Base-by-base conservation (phyloP, 2,329 filamentous ascomycete genomes). In the Sarocladiaceae sp. region DNA sequence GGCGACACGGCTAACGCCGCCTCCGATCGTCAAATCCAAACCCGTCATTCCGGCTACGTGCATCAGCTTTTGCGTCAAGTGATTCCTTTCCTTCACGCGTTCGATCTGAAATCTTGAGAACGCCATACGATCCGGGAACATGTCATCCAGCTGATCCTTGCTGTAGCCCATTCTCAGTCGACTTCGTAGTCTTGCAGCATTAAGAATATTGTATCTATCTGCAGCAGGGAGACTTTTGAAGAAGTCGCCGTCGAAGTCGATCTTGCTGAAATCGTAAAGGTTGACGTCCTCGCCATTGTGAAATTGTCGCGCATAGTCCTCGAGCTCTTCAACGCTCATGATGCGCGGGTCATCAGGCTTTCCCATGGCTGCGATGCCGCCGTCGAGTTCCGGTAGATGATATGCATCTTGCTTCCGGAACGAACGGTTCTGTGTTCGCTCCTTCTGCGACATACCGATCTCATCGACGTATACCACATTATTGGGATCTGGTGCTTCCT, bases 51-150 rank as follows among this genome's bases (percentile, higher is more conserved):
- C 93, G 60, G 93, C 91, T 60, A 99, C 82, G 60, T 90, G 83
- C 94, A 99, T 99, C 53, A 99, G 73, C 35, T 93, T 80, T 65
- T 99, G 94, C 0, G 95, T 99, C 26, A 99, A 78, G 56, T 96
- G 88, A 62, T 99, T 99, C 48, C 95, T 80, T 71, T 99, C 93
- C 59, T 80, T 83, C 11, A 97, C 95, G 53, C 94, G 79, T 65
- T 97, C 94, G 53, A 99, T 96, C 68, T 99, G 94, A 63, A 99
- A 99, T 55, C 80, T 87, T 1, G 92, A 97, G 64, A 99, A 99
- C 1, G 87, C 94, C 91, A 99, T 97, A 23, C 94, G 84, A 66
- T 99, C 88, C 0, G 94, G 93, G 65, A 99, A 99, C 94, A 99
- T 99, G 42, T 79, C 82, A 59, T 97, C 92, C 13, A 99, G 72